phyloP scores from a whole-genome alignment of 164 flowering plant genomes.

The Nymphaea colorata region DNA sequence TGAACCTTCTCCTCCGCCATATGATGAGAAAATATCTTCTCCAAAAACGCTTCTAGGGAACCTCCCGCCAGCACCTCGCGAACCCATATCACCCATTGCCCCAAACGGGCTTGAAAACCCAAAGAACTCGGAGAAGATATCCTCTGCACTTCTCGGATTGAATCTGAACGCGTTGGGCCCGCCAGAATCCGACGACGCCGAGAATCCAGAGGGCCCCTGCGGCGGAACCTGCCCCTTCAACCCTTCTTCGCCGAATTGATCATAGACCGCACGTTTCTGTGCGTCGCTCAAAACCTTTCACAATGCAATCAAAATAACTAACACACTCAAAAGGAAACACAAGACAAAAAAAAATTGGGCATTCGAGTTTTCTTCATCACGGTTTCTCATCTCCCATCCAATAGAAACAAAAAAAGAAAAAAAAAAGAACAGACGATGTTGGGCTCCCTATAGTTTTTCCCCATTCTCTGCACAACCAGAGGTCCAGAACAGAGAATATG shows the following conservation, averaged over 20 bases:
- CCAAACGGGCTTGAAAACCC: conserved; percentile 69
- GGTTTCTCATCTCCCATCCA: no score
- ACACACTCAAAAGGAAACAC: background rate
- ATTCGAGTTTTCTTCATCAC: background rate
- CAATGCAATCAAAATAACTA: background rate
- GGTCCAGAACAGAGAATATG: background rate
- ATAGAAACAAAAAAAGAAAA: background rate
- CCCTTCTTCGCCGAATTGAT: conserved; percentile 92
- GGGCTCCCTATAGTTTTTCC: background rate
- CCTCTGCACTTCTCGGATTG: conserved; percentile 72
- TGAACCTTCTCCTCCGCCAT: conserved; percentile 24
- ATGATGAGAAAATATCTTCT: conserved; percentile 44
- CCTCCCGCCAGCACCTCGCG: conserved; percentile 28
- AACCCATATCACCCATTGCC: conserved; percentile 46
- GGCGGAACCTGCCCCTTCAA: conserved; percentile 68
- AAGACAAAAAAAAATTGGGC: background rate
- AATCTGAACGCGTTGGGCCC: conserved; percentile 45
- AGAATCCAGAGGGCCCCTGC: conserved; percentile 31
- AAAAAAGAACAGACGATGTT: background rate
- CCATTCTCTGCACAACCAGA: background rate
- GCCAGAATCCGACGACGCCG: conserved; percentile 19
- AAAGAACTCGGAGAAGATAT: conserved; percentile 80
- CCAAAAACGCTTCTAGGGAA: conserved; percentile 42
- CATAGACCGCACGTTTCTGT: conserved; percentile 72
- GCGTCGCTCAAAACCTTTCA: conserved; percentile 81